Evolutionary conservation across 805 yeast genomes (phyloP).

Genomic region (Ogataea paraovalis): DNA sequence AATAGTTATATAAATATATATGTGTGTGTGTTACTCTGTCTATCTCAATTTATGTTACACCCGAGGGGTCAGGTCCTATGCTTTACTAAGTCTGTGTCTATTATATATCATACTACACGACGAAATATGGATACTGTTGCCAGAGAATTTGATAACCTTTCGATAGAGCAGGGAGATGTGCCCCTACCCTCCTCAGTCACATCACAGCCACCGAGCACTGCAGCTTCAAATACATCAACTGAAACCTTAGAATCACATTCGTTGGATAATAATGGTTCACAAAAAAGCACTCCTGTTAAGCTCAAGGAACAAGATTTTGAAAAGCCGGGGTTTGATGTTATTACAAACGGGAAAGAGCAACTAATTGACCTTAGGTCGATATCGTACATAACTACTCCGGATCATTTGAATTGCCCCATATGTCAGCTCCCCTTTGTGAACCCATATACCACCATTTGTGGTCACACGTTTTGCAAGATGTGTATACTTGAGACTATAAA

Average conservation of each 20-base stretch:
- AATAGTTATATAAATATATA: too few species aligned
- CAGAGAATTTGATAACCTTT: neutral
- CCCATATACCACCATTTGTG: constrained; percentile 62
- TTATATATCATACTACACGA: too few species aligned
- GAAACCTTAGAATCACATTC: too few species aligned
- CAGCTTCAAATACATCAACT: too few species aligned
- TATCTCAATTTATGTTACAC: too few species aligned
- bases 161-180: neutral
- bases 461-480: constrained; percentile 61
- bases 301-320: neutral
- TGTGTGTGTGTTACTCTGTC: too few species aligned
- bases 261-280: too few species aligned
- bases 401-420: constrained; percentile 51
- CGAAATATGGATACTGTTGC: neutral
- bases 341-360: constrained; percentile 4
- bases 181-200: neutral
- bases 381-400: constrained; percentile 23
- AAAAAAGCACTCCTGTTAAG: too few species aligned
- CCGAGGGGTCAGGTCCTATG: too few species aligned
- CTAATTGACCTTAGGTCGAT: constrained; percentile 25
- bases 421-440: constrained; percentile 60
- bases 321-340: constrained; percentile 8
- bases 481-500: constrained; percentile 48
- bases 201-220: neutral
- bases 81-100: too few species aligned